Percentiles rank a stretch among this genome's conserved stretches.
Conservation (phyloP, 441 rosid species). For the Erodium chrysanthum region DNA sequence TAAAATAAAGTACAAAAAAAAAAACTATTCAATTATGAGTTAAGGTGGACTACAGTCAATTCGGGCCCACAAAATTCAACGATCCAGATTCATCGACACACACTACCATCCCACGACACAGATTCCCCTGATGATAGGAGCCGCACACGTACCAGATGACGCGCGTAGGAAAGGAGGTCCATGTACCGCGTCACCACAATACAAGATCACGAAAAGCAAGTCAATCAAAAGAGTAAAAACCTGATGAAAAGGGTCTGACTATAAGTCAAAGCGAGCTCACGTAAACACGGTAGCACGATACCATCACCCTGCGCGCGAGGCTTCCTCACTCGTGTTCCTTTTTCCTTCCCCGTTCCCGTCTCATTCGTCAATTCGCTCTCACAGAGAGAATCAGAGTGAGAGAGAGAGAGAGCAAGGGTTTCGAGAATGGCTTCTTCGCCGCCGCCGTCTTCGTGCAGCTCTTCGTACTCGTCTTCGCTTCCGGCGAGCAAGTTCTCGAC, state of each 20-base stretch:
- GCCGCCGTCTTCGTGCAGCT: slow-evolving; percentile 36
- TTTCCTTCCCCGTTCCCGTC: background rate
- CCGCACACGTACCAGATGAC: background rate
- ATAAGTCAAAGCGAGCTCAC: background rate
- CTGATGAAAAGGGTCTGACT: background rate
- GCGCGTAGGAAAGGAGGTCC: background rate
- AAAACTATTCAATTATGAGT: too few relatives aligned
- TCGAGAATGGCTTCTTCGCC: slow-evolving; percentile 38
- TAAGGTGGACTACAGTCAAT: too few relatives aligned
- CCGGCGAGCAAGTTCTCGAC: slow-evolving; percentile 42
- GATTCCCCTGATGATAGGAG: background rate
- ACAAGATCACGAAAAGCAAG: background rate
- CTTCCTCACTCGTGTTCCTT: background rate
- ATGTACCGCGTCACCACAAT: background rate
- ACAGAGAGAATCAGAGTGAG: background rate
- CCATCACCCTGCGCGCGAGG: background rate
- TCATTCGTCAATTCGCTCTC: background rate
- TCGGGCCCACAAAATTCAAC: background rate
- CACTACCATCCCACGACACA: background rate
- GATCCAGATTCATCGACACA: background rate
- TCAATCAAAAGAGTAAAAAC: background rate
- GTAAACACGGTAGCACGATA: background rate
- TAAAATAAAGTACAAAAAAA: too few relatives aligned
- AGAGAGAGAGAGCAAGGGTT: slow-evolving; percentile 10
- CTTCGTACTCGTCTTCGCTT: slow-evolving; percentile 34